Evolutionary conservation across 352 stramenopile species (phyloP).

Genomic region (Globisporangium cylindrosporum): DNA sequence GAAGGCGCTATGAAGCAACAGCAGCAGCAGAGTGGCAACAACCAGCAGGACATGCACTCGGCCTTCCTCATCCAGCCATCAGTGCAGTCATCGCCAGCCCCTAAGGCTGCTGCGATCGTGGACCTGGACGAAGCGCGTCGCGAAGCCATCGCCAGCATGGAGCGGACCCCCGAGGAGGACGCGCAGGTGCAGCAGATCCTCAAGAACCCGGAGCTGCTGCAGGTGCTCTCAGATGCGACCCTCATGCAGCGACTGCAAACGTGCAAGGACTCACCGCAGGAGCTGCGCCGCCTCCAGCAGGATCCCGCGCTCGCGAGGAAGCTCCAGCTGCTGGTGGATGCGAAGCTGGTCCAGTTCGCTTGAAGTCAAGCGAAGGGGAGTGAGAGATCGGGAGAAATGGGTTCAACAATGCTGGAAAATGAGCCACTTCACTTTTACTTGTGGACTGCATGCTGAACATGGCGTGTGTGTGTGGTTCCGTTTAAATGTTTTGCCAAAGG

Average conservation of each 20-base stretch:
- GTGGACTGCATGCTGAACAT: too few relatives aligned
- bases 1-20: slow-evolving; percentile 16
- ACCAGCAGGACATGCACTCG: background rate
- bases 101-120: slow-evolving; percentile 31
- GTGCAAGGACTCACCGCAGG: slow-evolving; percentile 37
- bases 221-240: slow-evolving; percentile 46
- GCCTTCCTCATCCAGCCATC: slow-evolving; percentile 5
- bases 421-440: too few relatives aligned
- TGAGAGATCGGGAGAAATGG: too few relatives aligned
- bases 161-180: slow-evolving; percentile 55
- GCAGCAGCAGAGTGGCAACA: slow-evolving; percentile 11
- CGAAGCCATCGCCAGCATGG: slow-evolving; percentile 56
- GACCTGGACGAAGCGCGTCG: slow-evolving; percentile 54
- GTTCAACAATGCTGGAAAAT: too few relatives aligned
- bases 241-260: slow-evolving; percentile 57
- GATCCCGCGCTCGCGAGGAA: slow-evolving; percentile 51
- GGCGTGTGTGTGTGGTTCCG: too few relatives aligned
- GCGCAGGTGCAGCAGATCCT: slow-evolving; percentile 66
- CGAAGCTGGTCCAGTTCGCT: slow-evolving; percentile 56
- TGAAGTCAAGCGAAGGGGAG: background rate
- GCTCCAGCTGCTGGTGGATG: slow-evolving; percentile 50
- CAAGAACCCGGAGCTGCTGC: slow-evolving; percentile 58
- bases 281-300: slow-evolving; percentile 35
- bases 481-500: too few relatives aligned
- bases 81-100: slow-evolving; percentile 5